These are phyloP conservation scores for Fusarium brevicatenulatum DNA, from an alignment of 2,329 filamentous ascomycete genomes.

Conservation along the genomic window DNA sequence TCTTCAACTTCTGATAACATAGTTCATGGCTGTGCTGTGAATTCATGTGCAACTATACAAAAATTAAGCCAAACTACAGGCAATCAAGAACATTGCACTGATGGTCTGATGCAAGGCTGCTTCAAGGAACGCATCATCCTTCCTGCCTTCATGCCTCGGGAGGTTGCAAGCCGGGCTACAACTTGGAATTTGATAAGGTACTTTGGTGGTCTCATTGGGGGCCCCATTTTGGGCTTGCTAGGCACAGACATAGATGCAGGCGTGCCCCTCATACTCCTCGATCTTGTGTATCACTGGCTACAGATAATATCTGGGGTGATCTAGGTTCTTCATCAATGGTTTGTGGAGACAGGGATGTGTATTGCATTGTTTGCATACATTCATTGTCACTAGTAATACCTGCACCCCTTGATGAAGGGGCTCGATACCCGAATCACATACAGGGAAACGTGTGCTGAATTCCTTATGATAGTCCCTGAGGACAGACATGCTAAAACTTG, in stretches of 20 bases:
- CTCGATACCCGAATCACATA: background rate
- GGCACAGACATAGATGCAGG: slow-evolving; percentile 9
- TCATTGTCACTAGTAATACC: background rate
- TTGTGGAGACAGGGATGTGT: background rate
- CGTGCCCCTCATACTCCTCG: slow-evolving; percentile 26
- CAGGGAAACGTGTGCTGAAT: background rate
- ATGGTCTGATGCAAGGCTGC: background rate
- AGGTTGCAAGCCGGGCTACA: background rate
- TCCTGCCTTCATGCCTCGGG: background rate
- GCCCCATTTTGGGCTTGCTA: slow-evolving; percentile 25
- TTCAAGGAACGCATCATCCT: background rate
- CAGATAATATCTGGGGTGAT: slow-evolving; percentile 17
- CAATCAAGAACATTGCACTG: background rate
- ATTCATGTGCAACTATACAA: no score
- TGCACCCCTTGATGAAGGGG: background rate
- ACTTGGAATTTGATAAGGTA: background rate
- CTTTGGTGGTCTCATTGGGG: slow-evolving; percentile 27
- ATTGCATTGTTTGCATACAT: slow-evolving; percentile 1
- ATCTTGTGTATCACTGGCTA: slow-evolving; percentile 31
- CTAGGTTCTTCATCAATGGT: slow-evolving; percentile 4
- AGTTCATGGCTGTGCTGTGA: no score
- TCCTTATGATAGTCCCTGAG: background rate
- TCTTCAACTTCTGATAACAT: background rate
- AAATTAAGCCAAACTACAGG: background rate
- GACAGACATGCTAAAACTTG: background rate